Evolutionary conservation across 352 stramenopile genomes (phyloP).

Genomic region (Phytopythium boreale): DNA sequence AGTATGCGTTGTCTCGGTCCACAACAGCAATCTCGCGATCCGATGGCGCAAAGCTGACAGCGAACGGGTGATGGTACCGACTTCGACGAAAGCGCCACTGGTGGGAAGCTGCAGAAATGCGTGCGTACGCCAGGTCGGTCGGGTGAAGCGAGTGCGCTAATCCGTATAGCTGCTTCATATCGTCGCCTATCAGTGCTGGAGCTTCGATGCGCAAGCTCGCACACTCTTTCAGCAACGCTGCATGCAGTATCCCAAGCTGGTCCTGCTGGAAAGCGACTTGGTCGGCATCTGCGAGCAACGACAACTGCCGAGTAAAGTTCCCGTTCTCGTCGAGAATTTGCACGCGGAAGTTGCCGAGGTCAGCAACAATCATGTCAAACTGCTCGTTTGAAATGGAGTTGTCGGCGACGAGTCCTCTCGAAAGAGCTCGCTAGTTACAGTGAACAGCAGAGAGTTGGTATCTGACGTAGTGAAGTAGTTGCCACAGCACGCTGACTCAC

Average conservation of each 20-base stretch:
- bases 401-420: constrained; percentile 27
- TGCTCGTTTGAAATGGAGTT: constrained; percentile 52
- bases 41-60: constrained; percentile 24
- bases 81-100: constrained; percentile 24
- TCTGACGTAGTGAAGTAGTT: neutral
- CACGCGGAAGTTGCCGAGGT: constrained; percentile 63
- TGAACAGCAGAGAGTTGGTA: constrained; percentile 3
- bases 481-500: constrained; percentile 12
- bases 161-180: constrained; percentile 26
- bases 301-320: constrained; percentile 46
- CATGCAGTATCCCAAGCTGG: constrained; percentile 23
- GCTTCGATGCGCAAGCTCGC: constrained; percentile 15
- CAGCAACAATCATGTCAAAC: constrained; percentile 65
- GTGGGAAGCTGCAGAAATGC: constrained; percentile 26
- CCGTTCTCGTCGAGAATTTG: constrained; percentile 67
- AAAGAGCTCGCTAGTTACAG: constrained; percentile 32
- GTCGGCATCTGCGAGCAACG: constrained; percentile 35
- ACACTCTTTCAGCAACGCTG: constrained; percentile 28
- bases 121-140: constrained; percentile 26
- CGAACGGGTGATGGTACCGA: constrained; percentile 46
- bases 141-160: constrained; percentile 47
- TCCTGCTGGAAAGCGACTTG: constrained; percentile 42
- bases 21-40: constrained; percentile 40
- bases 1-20: constrained; percentile 49
- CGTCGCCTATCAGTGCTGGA: constrained; percentile 23